Evolutionary conservation across 805 yeast genomes (phyloP).

Genomic region (Barnettozyma siamensis): DNA sequence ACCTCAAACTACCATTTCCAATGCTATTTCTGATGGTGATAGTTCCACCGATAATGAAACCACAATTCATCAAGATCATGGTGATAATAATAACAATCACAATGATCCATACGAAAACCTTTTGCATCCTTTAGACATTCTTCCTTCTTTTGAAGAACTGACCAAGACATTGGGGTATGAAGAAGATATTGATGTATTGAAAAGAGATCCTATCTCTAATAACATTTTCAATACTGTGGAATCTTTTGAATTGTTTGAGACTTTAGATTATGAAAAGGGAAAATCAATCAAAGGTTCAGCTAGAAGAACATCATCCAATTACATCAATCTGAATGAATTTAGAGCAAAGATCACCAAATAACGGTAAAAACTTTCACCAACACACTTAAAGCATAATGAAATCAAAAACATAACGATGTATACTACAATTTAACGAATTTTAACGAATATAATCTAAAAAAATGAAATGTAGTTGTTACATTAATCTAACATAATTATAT

Average conservation of each 20-base stretch:
- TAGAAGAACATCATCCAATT: constrained; percentile 18
- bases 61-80: too few relatives aligned
- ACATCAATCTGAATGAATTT: constrained; percentile 13
- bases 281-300: not conserved
- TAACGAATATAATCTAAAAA: too few relatives aligned
- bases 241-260: not conserved
- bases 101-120: constrained; percentile 21
- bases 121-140: constrained; percentile 22
- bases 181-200: not conserved
- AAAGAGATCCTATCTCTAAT: not conserved
- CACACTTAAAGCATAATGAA: too few relatives aligned
- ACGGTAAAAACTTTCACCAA: too few relatives aligned
- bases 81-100: not conserved
- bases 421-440: too few relatives aligned
- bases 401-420: too few relatives aligned
- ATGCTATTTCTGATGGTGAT: not conserved
- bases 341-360: not conserved
- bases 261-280: not conserved
- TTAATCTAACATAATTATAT: constrained; percentile 13
- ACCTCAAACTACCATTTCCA: not conserved
- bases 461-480: too few relatives aligned
- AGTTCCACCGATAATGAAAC: constrained; percentile 1
- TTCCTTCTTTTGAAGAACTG: constrained; percentile 10
- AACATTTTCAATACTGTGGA: not conserved
- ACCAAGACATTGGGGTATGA: constrained; percentile 1